phyloP scores from a whole-genome alignment of 2,329 filamentous ascomycete genomes.

The Chaetomiaceae sp. region DNA sequence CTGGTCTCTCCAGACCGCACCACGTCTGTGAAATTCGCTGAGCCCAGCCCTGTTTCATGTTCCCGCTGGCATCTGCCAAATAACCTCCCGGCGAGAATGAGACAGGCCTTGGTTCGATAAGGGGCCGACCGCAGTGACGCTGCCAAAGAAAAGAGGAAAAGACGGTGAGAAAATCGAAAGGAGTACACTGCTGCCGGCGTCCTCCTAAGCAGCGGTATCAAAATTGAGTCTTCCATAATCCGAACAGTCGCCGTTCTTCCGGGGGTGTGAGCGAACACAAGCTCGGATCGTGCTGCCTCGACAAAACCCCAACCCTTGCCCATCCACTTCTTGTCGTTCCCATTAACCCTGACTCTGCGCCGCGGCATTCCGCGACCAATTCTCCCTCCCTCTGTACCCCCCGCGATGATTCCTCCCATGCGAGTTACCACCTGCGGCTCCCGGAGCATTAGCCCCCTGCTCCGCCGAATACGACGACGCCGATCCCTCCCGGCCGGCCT shows the following conservation, averaged over 20 bases:
- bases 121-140: slow-evolving; percentile 2
- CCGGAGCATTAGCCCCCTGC: slow-evolving; percentile 21
- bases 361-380: slow-evolving; percentile 36
- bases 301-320: neutral
- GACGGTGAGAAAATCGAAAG: neutral
- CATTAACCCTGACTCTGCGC: slow-evolving; percentile 25
- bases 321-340: neutral
- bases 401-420: slow-evolving; percentile 36
- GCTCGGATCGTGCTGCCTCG: no score
- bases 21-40: neutral
- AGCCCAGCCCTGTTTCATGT: neutral
- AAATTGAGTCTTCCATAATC: slow-evolving; percentile 4
- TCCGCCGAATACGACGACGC: slow-evolving; percentile 30
- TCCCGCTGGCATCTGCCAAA: neutral
- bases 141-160: slow-evolving; percentile 1
- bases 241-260: neutral
- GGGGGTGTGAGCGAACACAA: neutral
- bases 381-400: slow-evolving; percentile 39
- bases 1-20: neutral
- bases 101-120: neutral
- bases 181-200: slow-evolving; percentile 9
- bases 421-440: slow-evolving; percentile 11
- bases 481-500: slow-evolving; percentile 25
- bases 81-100: neutral
- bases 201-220: neutral